Evolutionary conservation across 1,284 basidiomycete genomes (phyloP).

Genomic region (Stygiomarasmius scandens): DNA sequence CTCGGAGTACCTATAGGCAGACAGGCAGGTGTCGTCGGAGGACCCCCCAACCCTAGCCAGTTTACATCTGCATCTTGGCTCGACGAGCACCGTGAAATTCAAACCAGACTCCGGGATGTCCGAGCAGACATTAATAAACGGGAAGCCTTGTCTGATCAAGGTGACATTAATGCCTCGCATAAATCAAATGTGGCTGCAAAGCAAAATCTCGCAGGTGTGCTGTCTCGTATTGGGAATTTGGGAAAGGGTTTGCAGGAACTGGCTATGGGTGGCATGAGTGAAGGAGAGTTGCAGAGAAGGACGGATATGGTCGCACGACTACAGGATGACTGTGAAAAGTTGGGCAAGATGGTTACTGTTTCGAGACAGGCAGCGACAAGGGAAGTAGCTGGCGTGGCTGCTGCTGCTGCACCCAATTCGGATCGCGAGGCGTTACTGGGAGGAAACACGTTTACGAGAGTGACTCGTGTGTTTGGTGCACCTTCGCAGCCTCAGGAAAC

Average conservation of each 20-base stretch:
- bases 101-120: constrained; percentile 74
- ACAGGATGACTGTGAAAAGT: constrained; percentile 84
- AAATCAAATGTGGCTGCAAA: constrained; percentile 83
- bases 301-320: constrained; percentile 83
- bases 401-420: constrained; percentile 48
- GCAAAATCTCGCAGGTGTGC: constrained; percentile 75
- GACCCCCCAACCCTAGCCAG: constrained; percentile 38
- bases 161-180: constrained; percentile 77
- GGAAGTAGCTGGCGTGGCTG: constrained; percentile 32
- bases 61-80: constrained; percentile 84
- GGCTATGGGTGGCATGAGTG: constrained; percentile 70
- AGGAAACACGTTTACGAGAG: constrained; percentile 43
- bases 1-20: constrained; percentile 77
- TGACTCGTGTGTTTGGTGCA: constrained; percentile 82
- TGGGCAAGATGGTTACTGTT: constrained; percentile 76
- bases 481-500: constrained; percentile 75
- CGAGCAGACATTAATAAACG: constrained; percentile 86
- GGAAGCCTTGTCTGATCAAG: constrained; percentile 77
- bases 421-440: constrained; percentile 71
- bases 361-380: constrained; percentile 56
- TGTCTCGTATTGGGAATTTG: constrained; percentile 71
- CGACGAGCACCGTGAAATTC: constrained; percentile 79
- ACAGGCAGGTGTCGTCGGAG: constrained; percentile 37
- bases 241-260: constrained; percentile 70
- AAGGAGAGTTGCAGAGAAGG: constrained; percentile 82